Percentiles rank a stretch among this genome's conserved stretches.
phyloP scores from a whole-genome alignment of 192 early-diverging fungal species.

The Coemansia sp. region DNA sequence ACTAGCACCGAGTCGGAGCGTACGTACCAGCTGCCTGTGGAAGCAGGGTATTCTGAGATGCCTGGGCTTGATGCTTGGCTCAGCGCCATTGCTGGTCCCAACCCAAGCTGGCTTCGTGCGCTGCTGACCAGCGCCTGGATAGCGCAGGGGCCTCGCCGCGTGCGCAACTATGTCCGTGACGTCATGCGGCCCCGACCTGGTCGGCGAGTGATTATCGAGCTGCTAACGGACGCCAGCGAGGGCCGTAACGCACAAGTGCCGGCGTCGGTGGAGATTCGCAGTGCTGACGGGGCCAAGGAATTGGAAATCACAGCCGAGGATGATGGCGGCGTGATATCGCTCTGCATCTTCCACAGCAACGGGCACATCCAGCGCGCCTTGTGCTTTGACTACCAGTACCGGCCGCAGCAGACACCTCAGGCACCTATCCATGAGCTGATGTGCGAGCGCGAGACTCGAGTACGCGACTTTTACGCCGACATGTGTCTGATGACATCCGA shows the following conservation, averaged over 20 bases:
- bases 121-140: slow-evolving; percentile 71
- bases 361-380: slow-evolving; percentile 62
- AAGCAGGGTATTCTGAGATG: not conserved
- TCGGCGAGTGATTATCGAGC: slow-evolving; percentile 45
- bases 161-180: slow-evolving; percentile 63
- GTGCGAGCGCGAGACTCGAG: slow-evolving; percentile 70
- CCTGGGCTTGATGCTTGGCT: slow-evolving; percentile 58
- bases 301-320: slow-evolving; percentile 12
- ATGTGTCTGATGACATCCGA: slow-evolving; percentile 65
- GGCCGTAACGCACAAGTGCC: not conserved
- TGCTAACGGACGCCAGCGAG: not conserved
- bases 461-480: slow-evolving; percentile 83
- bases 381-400: slow-evolving; percentile 73
- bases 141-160: slow-evolving; percentile 68
- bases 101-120: slow-evolving; percentile 81
- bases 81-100: slow-evolving; percentile 63
- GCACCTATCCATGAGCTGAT: slow-evolving; percentile 74
- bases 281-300: slow-evolving; percentile 2
- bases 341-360: slow-evolving; percentile 54
- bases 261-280: not conserved
- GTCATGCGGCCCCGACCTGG: slow-evolving; percentile 63
- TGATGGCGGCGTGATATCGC: slow-evolving; percentile 37
- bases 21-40: slow-evolving; percentile 14
- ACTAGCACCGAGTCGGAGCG: slow-evolving; percentile 3
- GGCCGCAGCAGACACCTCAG: slow-evolving; percentile 65